These are phyloP conservation scores for Aspergillus costaricaensis DNA, from an alignment of 2,329 filamentous ascomycete species.

Conservation along the genomic window DNA sequence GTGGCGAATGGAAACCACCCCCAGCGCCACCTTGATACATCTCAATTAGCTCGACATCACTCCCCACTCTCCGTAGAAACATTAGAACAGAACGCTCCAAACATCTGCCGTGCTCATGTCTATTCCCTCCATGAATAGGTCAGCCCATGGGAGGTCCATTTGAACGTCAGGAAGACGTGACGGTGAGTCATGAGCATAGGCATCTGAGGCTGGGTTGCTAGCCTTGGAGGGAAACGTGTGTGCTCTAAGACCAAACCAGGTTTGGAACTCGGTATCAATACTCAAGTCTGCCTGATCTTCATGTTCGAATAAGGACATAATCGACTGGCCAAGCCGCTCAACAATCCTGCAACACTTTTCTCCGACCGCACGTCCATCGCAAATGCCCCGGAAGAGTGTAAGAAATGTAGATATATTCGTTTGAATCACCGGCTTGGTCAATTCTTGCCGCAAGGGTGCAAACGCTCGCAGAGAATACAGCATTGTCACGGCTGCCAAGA, in stretches of 20 bases:
- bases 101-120: slow-evolving; percentile 14
- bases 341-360: slow-evolving; percentile 22
- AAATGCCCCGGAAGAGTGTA: slow-evolving; percentile 14
- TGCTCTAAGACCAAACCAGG: slow-evolving; percentile 27
- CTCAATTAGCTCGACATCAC: too few relatives aligned
- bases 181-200: neutral
- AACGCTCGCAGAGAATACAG: slow-evolving; percentile 29
- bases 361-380: slow-evolving; percentile 19
- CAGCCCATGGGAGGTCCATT: slow-evolving; percentile 17
- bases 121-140: slow-evolving; percentile 16
- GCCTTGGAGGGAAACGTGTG: slow-evolving; percentile 9
- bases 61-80: neutral
- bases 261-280: slow-evolving; percentile 27
- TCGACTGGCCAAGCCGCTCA: slow-evolving; percentile 20
- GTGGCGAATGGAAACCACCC: too few relatives aligned
- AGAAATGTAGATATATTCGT: slow-evolving; percentile 17
- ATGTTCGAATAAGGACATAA: slow-evolving; percentile 21
- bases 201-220: neutral
- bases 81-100: slow-evolving; percentile 11
- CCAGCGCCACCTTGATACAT: too few relatives aligned
- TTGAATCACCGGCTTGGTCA: slow-evolving; percentile 13
- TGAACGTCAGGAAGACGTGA: slow-evolving; percentile 11
- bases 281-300: slow-evolving; percentile 8
- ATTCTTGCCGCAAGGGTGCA: slow-evolving; percentile 14
- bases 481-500: slow-evolving; percentile 34